Conservation (phyloP, 139 green algal genomes). For the Ostreobium quekettii region DNA sequence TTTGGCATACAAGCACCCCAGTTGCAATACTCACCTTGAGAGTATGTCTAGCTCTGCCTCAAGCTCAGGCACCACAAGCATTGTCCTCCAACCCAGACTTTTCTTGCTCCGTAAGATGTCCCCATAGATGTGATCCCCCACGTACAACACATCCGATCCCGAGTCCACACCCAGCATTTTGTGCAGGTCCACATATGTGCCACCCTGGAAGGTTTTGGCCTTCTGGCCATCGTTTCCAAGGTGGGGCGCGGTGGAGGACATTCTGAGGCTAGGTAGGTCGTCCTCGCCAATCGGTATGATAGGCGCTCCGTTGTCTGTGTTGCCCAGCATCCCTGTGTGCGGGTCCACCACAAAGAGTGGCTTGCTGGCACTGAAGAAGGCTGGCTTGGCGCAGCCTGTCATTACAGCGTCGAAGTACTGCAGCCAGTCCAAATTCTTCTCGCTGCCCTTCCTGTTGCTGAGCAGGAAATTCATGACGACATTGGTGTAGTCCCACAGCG, state of each 20-base stretch:
- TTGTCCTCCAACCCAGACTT: slow-evolving; percentile 85
- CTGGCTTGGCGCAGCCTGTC: slow-evolving; percentile 71
- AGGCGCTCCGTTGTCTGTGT: slow-evolving; percentile 81
- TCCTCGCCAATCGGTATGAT: slow-evolving; percentile 73
- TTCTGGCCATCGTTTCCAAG: neutral
- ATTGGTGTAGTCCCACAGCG: slow-evolving; percentile 93
- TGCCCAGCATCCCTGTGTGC: slow-evolving; percentile 55
- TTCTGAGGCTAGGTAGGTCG: slow-evolving; percentile 40
- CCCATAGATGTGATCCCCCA: slow-evolving; percentile 87
- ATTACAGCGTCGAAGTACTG: slow-evolving; percentile 87
- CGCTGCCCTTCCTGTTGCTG: slow-evolving; percentile 23
- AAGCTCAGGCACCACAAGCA: slow-evolving; percentile 95
- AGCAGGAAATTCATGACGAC: slow-evolving; percentile 97
- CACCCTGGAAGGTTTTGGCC: slow-evolving; percentile 40
- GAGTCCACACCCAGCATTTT: slow-evolving; percentile 68
- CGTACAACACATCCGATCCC: slow-evolving; percentile 60
- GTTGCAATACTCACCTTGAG: slow-evolving; percentile 26
- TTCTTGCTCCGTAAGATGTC: slow-evolving; percentile 77
- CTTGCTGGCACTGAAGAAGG: slow-evolving; percentile 59
- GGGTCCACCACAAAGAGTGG: slow-evolving; percentile 33
- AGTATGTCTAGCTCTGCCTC: slow-evolving; percentile 64
- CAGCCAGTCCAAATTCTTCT: slow-evolving; percentile 60
- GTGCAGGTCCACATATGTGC: slow-evolving; percentile 77
- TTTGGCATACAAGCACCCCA: too few species aligned
- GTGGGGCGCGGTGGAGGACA: slow-evolving; percentile 13